Conservation (phyloP, 2,329 filamentous ascomycete genomes). For the Endothia cerciana region DNA sequence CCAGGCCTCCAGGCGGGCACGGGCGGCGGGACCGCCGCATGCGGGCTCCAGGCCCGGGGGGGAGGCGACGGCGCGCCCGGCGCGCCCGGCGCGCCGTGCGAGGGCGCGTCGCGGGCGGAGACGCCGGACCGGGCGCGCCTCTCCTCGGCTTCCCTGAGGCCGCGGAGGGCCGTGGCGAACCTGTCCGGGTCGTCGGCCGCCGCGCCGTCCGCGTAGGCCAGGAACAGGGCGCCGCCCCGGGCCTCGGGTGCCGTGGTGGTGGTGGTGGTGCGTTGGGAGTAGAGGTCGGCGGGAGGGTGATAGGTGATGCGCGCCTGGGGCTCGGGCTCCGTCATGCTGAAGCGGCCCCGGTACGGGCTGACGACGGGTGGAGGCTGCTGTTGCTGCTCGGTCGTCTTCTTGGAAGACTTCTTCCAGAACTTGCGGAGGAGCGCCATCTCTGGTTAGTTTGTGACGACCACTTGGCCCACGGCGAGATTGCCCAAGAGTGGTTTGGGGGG, state of each 20-base stretch:
- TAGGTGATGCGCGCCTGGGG: no score
- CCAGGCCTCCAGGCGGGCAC: no score
- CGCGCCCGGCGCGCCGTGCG: no score
- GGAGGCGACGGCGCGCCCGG: no score
- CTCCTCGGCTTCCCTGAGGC: background rate
- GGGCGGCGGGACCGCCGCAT: no score
- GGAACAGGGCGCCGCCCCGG: background rate
- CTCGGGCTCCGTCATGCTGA: no score
- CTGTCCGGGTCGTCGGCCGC: background rate
- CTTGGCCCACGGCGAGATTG: background rate
- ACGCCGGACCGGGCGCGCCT: background rate
- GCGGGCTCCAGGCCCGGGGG: no score
- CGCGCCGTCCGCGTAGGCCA: background rate
- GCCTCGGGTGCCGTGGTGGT: background rate
- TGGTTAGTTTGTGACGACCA: background rate
- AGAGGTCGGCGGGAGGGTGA: background rate
- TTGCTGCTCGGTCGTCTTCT: constrained; percentile 1
- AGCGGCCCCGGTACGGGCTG: background rate
- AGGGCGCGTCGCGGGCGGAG: background rate
- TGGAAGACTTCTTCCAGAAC: constrained; percentile 15
- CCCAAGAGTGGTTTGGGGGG: no score
- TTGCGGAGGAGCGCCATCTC: background rate
- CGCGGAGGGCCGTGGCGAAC: background rate
- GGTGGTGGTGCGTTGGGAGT: background rate
- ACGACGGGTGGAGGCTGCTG: background rate